Base-by-base conservation (phyloP, 73 alveolate species). In the Paramecium octaurelia region DNA sequence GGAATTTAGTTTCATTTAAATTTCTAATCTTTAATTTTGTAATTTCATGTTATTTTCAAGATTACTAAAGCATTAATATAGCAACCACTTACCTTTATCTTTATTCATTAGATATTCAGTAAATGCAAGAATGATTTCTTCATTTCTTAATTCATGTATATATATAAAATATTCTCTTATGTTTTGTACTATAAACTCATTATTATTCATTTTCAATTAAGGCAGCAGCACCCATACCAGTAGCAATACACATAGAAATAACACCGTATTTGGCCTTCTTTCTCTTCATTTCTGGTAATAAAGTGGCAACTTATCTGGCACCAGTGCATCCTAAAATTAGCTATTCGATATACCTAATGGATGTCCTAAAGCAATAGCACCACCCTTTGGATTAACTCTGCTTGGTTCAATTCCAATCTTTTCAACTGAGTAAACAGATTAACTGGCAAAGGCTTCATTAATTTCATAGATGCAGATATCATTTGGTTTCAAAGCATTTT, bases 151-250 rank as follows among this genome's bases (percentile, higher is more conserved):
- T 75, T 69, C 88, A 75, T 75, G 11, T 64, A 60, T 64, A 59
- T 59, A 59, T 29, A 59, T 59, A 21, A 18, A 24, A 59, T 48
- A 16, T 18, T 18, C 23, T 54, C 4, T n/a, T 54, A n/a, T 18
- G 4, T 54, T 54, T 54, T 54, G 31, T 54, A 54, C 69, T 1
- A 54, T 54, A 54, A 54, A 54, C 84, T 64, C 84, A 64, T 64
- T 31, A 64, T 64, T 89, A 46, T 95, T 97, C 98, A 90, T 98
- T 98, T 96, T 98, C 99, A 77, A 99, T 96, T 70, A 99, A 97
- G 42, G 99, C 99, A 40, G 99, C 99, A 34, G 99, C 99, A 44
- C 99, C 99, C 99, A 98, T 97, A 83, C 99, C 99, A 68, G 99
- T 97, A 86, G 99, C 99, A 64, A 99, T 96, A 96, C 99, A 99